Conservation (phyloP, 805 yeast species). For the Starmerella cellae region DNA sequence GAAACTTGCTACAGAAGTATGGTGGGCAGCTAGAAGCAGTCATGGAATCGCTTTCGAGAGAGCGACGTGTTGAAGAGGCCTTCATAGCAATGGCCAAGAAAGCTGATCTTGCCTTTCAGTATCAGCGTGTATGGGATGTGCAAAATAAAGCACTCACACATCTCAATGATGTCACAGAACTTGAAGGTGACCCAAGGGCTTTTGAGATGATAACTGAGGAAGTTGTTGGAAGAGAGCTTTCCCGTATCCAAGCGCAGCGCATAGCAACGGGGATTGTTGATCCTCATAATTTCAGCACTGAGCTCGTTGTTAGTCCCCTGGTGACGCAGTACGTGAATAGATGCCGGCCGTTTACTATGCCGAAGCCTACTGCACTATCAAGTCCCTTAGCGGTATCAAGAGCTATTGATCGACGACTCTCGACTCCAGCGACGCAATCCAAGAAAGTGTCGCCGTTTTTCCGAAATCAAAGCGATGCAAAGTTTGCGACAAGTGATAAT, state of each 20-base stretch:
- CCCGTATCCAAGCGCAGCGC: slow-evolving; percentile 13
- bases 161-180: slow-evolving; percentile 32
- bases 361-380: background rate
- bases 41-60: slow-evolving; percentile 42
- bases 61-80: slow-evolving; percentile 47
- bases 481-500: too few species aligned
- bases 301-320: slow-evolving; percentile 8
- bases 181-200: background rate
- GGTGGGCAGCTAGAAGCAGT: slow-evolving; percentile 40
- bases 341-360: slow-evolving; percentile 1
- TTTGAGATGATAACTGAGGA: slow-evolving; percentile 1
- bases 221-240: slow-evolving; percentile 6
- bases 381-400: slow-evolving; percentile 2
- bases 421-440: background rate
- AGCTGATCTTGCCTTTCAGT: slow-evolving; percentile 71
- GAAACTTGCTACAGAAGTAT: slow-evolving; percentile 41
- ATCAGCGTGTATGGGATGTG: slow-evolving; percentile 78
- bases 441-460: background rate
- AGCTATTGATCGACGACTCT: slow-evolving; percentile 3
- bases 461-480: too few species aligned
- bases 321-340: slow-evolving; percentile 8
- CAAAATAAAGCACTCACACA: slow-evolving; percentile 12
- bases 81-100: slow-evolving; percentile 47
- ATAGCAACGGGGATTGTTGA: slow-evolving; percentile 13
- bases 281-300: slow-evolving; percentile 5